Conservation (phyloP, 129 eudicot genomes). For the Tagetes patula region DNA sequence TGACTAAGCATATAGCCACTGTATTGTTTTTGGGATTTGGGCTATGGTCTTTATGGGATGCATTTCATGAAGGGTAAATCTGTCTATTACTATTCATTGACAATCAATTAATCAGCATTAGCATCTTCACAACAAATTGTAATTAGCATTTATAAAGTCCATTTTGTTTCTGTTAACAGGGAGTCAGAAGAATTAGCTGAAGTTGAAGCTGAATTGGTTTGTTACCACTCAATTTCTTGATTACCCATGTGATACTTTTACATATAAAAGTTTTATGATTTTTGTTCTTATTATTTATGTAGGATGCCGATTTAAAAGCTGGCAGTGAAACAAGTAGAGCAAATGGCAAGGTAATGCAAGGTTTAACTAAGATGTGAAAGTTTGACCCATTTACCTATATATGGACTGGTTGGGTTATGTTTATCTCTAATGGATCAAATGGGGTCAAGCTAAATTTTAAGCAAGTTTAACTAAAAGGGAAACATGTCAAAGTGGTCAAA, state of each 20-base stretch:
- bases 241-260: no score
- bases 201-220: slow-evolving; percentile 95
- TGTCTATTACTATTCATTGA: not conserved
- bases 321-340: slow-evolving; percentile 44
- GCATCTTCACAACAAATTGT: slow-evolving; percentile 13
- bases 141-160: slow-evolving; percentile 16
- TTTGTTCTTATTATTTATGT: slow-evolving; percentile 19
- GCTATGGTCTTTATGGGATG: slow-evolving; percentile 97
- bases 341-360: slow-evolving; percentile 57
- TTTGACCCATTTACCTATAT: not conserved
- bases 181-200: slow-evolving; percentile 87
- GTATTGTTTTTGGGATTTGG: slow-evolving; percentile 90
- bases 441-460: not conserved
- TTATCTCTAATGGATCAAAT: not conserved
- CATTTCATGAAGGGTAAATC: slow-evolving; percentile 69
- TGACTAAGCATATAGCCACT: slow-evolving; percentile 91
- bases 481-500: not conserved
- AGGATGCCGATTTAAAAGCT: slow-evolving; percentile 79
- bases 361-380: not conserved
- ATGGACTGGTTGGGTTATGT: not conserved
- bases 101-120: not conserved
- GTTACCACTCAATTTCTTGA: slow-evolving; percentile 25
- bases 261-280: slow-evolving; percentile 5
- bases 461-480: not conserved
- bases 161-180: slow-evolving; percentile 39